These are phyloP conservation scores for Candida namnaoensis DNA, from an alignment of 805 yeast genomes.

Conservation along the genomic window DNA sequence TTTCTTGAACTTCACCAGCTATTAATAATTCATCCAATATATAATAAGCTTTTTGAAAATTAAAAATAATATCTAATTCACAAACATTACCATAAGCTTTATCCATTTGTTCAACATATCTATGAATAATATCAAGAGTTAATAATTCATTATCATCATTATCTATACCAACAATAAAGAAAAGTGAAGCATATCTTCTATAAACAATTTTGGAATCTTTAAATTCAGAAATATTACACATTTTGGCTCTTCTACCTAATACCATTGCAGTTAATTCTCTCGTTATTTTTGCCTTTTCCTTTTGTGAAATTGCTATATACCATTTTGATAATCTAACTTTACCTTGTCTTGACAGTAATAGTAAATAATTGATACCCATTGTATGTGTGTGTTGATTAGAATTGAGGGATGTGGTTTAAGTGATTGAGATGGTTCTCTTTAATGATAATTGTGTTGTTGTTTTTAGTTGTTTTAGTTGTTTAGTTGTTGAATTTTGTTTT, in stretches of 20 bases:
- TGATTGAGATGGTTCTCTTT: neutral
- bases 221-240: conserved; percentile 88
- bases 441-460: no score
- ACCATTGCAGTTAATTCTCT: conserved; percentile 83
- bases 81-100: conserved; percentile 92
- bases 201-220: conserved; percentile 75
- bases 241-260: conserved; percentile 77
- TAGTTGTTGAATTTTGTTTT: no score
- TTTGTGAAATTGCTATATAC: conserved; percentile 79
- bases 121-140: conserved; percentile 79
- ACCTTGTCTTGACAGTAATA: conserved; percentile 89
- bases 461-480: no score
- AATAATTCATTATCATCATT: conserved; percentile 79
- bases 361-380: conserved; percentile 74
- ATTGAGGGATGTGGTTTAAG: neutral
- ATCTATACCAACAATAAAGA: conserved; percentile 82
- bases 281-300: conserved; percentile 76
- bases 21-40: conserved; percentile 83
- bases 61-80: conserved; percentile 93
- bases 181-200: conserved; percentile 87
- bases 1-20: conserved; percentile 83
- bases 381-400: no score
- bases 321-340: conserved; percentile 90
- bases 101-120: conserved; percentile 96
- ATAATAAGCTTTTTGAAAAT: conserved; percentile 89